phyloP scores from a whole-genome alignment of 106 monocot species.

The Iris macrosiphon region DNA sequence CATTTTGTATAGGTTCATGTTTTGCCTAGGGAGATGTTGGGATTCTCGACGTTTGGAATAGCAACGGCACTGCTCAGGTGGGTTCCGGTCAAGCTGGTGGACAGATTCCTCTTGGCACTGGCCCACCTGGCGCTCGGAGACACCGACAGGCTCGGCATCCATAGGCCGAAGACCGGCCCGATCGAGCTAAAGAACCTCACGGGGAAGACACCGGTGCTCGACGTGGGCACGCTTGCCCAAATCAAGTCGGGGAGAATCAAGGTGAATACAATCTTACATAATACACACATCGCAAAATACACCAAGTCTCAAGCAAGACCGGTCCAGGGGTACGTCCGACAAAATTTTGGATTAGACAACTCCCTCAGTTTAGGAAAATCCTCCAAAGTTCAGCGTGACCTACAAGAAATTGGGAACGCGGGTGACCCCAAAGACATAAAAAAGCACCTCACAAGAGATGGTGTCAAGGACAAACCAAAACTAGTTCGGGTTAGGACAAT shows the following conservation, averaged over 20 bases:
- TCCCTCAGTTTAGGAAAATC: too few species aligned
- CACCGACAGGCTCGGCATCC: constrained; percentile 61
- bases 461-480: too few species aligned
- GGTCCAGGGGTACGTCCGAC: too few species aligned
- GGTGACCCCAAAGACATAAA: too few species aligned
- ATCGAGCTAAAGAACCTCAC: constrained; percentile 91
- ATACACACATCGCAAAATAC: too few species aligned
- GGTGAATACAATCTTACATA: too few species aligned
- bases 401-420: too few species aligned
- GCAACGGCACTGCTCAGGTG: constrained; percentile 79
- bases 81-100: constrained; percentile 69
- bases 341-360: too few species aligned
- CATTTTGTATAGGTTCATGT: constrained; percentile 99
- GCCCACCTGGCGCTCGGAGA: constrained; percentile 54
- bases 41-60: constrained; percentile 75
- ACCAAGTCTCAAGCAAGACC: too few species aligned
- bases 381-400: too few species aligned
- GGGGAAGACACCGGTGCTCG: constrained; percentile 90
- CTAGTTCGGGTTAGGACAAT: too few species aligned
- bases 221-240: constrained; percentile 61
- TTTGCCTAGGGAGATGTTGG: constrained; percentile 77
- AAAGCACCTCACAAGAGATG: too few species aligned
- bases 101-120: constrained; percentile 51
- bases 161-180: constrained; percentile 69
- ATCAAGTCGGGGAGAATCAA: constrained; percentile 80